Conservation (phyloP, 192 early-diverging fungal genomes). For the Lobosporangium transversale region DNA sequence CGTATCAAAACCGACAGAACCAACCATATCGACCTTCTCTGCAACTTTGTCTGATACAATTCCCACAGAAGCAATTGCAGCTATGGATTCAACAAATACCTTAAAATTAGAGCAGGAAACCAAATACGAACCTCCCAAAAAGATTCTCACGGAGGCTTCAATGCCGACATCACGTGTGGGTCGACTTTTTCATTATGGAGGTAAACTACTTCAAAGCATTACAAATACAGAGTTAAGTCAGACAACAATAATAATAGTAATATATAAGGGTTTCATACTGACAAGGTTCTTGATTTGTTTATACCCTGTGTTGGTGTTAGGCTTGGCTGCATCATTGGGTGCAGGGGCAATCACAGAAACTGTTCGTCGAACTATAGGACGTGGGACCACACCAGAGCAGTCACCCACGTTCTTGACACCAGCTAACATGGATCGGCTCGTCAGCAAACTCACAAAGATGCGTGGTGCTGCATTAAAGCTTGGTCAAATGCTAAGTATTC, state of each 20-base stretch:
- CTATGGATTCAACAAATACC: too few relatives aligned
- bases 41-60: background rate
- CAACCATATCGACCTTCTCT: background rate
- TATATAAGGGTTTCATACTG: background rate
- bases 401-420: slow-evolving; percentile 74
- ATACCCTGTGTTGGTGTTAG: slow-evolving; percentile 1
- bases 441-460: slow-evolving; percentile 88
- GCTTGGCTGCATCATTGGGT: slow-evolving; percentile 27
- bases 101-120: slow-evolving; percentile 23
- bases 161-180: slow-evolving; percentile 84
- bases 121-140: slow-evolving; percentile 8
- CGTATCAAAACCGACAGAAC: background rate
- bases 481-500: slow-evolving; percentile 98
- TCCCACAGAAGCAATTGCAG: background rate
- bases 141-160: slow-evolving; percentile 58
- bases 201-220: slow-evolving; percentile 27
- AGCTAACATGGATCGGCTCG: slow-evolving; percentile 87
- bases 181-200: slow-evolving; percentile 85
- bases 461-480: slow-evolving; percentile 97
- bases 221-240: slow-evolving; percentile 8
- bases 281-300: background rate
- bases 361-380: slow-evolving; percentile 36
- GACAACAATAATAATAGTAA: too few relatives aligned
- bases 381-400: slow-evolving; percentile 17
- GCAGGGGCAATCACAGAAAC: slow-evolving; percentile 33